Conservation (phyloP, 2,329 filamentous ascomycete species). For the Clonostachys rosea region DNA sequence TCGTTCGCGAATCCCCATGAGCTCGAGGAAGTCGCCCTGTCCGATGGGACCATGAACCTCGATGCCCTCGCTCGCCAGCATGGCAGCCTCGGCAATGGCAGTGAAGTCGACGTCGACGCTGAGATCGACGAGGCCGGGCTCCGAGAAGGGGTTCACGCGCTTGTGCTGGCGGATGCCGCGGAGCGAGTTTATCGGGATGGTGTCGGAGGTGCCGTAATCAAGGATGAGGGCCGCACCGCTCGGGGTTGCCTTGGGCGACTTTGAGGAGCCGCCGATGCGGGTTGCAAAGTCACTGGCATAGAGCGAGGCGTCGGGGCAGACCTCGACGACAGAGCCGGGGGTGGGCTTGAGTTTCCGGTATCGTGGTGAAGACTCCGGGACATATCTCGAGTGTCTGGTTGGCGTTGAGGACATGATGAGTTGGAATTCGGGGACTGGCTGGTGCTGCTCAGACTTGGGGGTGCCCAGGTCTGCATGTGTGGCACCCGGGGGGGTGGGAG, state of each 20-base stretch:
- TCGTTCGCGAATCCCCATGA: slow-evolving; percentile 79
- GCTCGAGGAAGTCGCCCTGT: slow-evolving; percentile 73
- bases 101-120: slow-evolving; percentile 92
- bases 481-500: slow-evolving; percentile 53
- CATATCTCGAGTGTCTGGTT: slow-evolving; percentile 79
- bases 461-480: slow-evolving; percentile 50
- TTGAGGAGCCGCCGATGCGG: slow-evolving; percentile 69
- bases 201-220: slow-evolving; percentile 81
- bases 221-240: slow-evolving; percentile 90
- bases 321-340: slow-evolving; percentile 72
- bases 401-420: slow-evolving; percentile 70
- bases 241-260: slow-evolving; percentile 52
- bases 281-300: slow-evolving; percentile 78
- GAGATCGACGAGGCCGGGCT: slow-evolving; percentile 80
- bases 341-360: slow-evolving; percentile 70
- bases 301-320: slow-evolving; percentile 81
- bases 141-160: slow-evolving; percentile 72
- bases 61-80: slow-evolving; percentile 69
- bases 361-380: slow-evolving; percentile 76
- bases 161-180: slow-evolving; percentile 80
- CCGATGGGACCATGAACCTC: slow-evolving; percentile 91
- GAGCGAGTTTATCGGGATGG: slow-evolving; percentile 81
- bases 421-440: slow-evolving; percentile 75
- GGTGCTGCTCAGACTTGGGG: slow-evolving; percentile 43
- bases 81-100: slow-evolving; percentile 77